Conservation (phyloP, 2,329 filamentous ascomycete species). For the Whalleya microplaca region DNA sequence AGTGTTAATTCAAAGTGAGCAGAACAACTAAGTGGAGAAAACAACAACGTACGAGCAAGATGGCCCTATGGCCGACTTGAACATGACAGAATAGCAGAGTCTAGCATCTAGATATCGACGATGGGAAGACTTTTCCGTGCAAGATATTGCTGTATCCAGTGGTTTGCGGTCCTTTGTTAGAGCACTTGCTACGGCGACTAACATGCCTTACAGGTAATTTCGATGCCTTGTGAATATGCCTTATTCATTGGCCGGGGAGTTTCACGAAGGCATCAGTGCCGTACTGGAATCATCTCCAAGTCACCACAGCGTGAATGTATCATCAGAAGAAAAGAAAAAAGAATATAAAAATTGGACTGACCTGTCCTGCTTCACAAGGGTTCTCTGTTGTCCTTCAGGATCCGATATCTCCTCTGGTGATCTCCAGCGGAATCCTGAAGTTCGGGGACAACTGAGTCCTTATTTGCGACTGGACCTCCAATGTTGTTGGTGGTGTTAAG, state of each 20-base stretch:
- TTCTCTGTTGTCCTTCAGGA: not conserved
- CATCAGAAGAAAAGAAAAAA: constrained; percentile 4
- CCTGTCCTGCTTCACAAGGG: constrained; percentile 3
- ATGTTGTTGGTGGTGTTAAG: not conserved
- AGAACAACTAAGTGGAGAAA: not conserved
- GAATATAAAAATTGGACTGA: constrained; percentile 7
- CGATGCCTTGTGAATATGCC: not conserved
- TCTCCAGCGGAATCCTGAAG: not conserved
- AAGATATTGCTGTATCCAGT: not conserved
- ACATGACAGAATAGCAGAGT: not conserved
- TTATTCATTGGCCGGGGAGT: not conserved
- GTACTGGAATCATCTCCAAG: not conserved
- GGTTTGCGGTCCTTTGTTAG: not conserved
- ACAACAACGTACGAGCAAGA: not conserved
- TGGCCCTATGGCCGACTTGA: not conserved
- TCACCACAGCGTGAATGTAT: not conserved
- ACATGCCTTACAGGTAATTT: not conserved
- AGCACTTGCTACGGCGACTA: not conserved
- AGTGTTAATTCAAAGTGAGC: not conserved
- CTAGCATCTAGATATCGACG: not conserved
- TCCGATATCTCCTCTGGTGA: not conserved
- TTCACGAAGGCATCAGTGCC: not conserved
- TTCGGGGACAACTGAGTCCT: not conserved
- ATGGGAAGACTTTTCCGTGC: not conserved
- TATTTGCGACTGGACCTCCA: not conserved